These are phyloP conservation scores for Decorospora gaudefroyi DNA, from an alignment of 2,329 filamentous ascomycete species.

Conservation along the genomic window DNA sequence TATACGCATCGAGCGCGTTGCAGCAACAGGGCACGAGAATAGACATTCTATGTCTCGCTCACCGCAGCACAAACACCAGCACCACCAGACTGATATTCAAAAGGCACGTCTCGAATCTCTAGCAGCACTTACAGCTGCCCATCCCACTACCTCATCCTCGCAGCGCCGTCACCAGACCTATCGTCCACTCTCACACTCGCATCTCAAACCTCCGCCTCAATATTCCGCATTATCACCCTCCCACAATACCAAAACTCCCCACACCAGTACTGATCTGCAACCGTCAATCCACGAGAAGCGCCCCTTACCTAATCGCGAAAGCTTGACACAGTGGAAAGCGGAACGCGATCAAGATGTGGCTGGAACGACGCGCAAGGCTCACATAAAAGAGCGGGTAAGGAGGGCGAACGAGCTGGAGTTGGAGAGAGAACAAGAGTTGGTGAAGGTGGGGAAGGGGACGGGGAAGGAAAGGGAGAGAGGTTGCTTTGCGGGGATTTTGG, in stretches of 20 bases:
- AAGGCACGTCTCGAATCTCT: constrained; percentile 5
- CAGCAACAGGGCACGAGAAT: background rate
- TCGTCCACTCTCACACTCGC: background rate
- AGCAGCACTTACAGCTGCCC: constrained; percentile 6
- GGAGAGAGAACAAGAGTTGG: constrained; percentile 30
- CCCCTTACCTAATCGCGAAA: constrained; percentile 25
- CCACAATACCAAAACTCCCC: background rate
- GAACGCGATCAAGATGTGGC: constrained; percentile 27
- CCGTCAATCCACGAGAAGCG: constrained; percentile 2
- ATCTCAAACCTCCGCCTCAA: background rate
- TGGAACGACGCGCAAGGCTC: constrained; percentile 16
- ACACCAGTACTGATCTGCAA: background rate
- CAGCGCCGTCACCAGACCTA: background rate
- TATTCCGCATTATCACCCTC: background rate
- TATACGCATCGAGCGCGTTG: background rate
- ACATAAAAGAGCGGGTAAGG: constrained; percentile 32
- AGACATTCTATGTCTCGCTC: background rate
- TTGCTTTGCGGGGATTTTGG: constrained; percentile 9
- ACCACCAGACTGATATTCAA: background rate
- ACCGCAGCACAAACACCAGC: background rate
- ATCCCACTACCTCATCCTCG: background rate
- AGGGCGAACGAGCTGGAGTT: constrained; percentile 38
- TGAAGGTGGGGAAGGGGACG: background rate
- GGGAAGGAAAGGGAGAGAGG: constrained; percentile 1
- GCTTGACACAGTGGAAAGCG: constrained; percentile 29